These are phyloP conservation scores for Globisporangium irregulare DNA, from an alignment of 352 stramenopile species.

Conservation along the genomic window DNA sequence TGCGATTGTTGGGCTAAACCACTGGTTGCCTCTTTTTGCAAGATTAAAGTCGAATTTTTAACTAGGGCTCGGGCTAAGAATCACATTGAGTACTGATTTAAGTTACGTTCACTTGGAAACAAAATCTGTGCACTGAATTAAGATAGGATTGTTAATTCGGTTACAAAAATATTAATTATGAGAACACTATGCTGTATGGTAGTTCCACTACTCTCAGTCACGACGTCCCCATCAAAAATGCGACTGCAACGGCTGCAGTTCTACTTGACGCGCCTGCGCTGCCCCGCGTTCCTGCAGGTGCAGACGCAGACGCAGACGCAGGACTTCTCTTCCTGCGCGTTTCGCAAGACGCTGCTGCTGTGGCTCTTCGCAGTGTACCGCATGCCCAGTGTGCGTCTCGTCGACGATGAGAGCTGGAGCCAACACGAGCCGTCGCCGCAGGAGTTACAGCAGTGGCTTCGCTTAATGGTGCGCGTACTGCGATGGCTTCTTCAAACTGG, in stretches of 20 bases:
- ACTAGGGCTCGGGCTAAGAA: no score
- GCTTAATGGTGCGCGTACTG: conserved; percentile 18
- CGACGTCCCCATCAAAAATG: neutral
- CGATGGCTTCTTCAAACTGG: neutral
- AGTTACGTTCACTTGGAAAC: no score
- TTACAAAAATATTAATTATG: no score
- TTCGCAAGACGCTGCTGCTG: conserved; percentile 33
- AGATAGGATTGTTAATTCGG: no score
- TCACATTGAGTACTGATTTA: no score
- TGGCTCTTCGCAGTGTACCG: conserved; percentile 45
- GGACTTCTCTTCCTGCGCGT: conserved; percentile 13
- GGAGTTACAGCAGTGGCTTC: conserved; percentile 34
- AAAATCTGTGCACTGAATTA: no score
- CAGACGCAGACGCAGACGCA: conserved; percentile 5
- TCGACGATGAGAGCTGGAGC: conserved; percentile 30
- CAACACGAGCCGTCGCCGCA: conserved; percentile 25
- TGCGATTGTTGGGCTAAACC: no score
- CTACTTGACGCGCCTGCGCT: conserved; percentile 25
- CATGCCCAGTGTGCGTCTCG: conserved; percentile 24
- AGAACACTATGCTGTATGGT: neutral
- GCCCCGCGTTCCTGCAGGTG: conserved; percentile 35
- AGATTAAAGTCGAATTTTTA: no score
- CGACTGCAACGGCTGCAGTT: neutral
- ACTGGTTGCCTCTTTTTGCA: no score
- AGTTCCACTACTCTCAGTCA: neutral